Percentiles rank a stretch among this genome's conserved stretches.
Evolutionary conservation across 2,329 filamentous ascomycete genomes (phyloP).

Genomic region (Lasiodiplodia citricola): DNA sequence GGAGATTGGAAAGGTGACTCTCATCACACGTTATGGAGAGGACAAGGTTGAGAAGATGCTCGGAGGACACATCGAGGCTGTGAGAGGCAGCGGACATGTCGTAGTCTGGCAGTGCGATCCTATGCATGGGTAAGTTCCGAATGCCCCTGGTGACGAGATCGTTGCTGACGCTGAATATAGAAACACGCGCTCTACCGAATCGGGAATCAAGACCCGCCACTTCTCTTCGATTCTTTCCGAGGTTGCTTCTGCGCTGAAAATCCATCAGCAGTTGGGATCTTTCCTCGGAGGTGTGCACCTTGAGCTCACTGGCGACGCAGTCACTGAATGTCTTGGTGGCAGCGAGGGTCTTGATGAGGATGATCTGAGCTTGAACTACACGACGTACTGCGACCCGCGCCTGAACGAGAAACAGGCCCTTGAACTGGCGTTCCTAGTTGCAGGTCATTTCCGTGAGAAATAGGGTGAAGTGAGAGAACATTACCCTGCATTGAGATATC

Average conservation of each 20-base stretch:
- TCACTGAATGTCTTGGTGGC: constrained; percentile 94
- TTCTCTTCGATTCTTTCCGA: constrained; percentile 92
- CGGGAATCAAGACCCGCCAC: constrained; percentile 87
- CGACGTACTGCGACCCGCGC: constrained; percentile 92
- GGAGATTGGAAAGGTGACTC: constrained; percentile 89
- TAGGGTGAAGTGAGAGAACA: neutral
- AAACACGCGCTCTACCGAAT: constrained; percentile 68
- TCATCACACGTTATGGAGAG: constrained; percentile 95
- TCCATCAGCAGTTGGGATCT: constrained; percentile 82
- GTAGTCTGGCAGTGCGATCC: constrained; percentile 99
- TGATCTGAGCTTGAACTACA: constrained; percentile 88
- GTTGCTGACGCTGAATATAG: constrained; percentile 32
- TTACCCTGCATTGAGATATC: neutral
- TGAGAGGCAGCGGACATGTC: constrained; percentile 74
- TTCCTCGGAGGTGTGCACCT: constrained; percentile 94
- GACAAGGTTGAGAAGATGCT: constrained; percentile 76
- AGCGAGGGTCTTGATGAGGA: constrained; percentile 86
- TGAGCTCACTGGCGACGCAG: constrained; percentile 92
- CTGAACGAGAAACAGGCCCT: constrained; percentile 98
- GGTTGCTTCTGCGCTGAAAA: constrained; percentile 78
- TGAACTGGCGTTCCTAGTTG: constrained; percentile 91
- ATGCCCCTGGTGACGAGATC: too few species aligned
- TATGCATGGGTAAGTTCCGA: constrained; percentile 76
- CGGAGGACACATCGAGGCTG: constrained; percentile 84
- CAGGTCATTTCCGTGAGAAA: constrained; percentile 72